These are phyloP conservation scores for Waltergamsia citrina DNA, from an alignment of 2,329 filamentous ascomycete species.

Conservation along the genomic window DNA sequence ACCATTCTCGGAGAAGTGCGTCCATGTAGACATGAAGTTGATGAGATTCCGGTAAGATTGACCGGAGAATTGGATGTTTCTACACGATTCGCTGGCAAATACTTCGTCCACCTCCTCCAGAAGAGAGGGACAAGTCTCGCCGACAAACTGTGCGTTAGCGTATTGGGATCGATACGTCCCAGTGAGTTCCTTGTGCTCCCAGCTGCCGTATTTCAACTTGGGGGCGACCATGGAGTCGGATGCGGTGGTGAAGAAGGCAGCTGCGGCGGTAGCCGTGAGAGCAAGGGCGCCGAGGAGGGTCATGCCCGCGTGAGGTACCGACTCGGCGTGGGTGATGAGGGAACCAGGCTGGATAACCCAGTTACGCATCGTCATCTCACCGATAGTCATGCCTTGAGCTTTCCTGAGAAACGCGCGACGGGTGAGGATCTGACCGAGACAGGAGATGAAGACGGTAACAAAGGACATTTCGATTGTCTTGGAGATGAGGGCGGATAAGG, in stretches of 20 bases:
- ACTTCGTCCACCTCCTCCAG: slow-evolving; percentile 33
- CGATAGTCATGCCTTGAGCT: slow-evolving; percentile 58
- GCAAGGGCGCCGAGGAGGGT: slow-evolving; percentile 57
- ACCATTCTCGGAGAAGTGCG: slow-evolving; percentile 29
- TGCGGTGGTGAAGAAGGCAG: slow-evolving; percentile 68
- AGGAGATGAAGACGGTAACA: slow-evolving; percentile 66
- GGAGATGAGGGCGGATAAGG: slow-evolving; percentile 59
- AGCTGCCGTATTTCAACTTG: slow-evolving; percentile 51
- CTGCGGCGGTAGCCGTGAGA: slow-evolving; percentile 53
- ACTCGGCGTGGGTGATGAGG: slow-evolving; percentile 59
- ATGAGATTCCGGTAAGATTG: slow-evolving; percentile 62
- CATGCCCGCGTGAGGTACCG: slow-evolving; percentile 51
- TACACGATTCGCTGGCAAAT: slow-evolving; percentile 44
- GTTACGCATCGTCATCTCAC: slow-evolving; percentile 68
- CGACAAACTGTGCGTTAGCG: slow-evolving; percentile 50
- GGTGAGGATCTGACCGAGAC: slow-evolving; percentile 67
- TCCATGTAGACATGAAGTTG: slow-evolving; percentile 50
- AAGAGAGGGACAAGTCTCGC: slow-evolving; percentile 49
- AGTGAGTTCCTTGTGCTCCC: slow-evolving; percentile 36
- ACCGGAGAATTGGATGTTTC: slow-evolving; percentile 61
- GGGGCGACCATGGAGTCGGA: slow-evolving; percentile 68
- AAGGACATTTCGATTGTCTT: slow-evolving; percentile 74
- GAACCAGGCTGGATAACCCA: slow-evolving; percentile 69
- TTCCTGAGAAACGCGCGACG: slow-evolving; percentile 53
- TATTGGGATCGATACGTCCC: slow-evolving; percentile 53